A percentile compares a stretch with the other conserved stretches of the same genome.
These are phyloP conservation scores for Pouteria glomerata DNA, from an alignment of 148 eudicot species.

Conservation along the genomic window DNA sequence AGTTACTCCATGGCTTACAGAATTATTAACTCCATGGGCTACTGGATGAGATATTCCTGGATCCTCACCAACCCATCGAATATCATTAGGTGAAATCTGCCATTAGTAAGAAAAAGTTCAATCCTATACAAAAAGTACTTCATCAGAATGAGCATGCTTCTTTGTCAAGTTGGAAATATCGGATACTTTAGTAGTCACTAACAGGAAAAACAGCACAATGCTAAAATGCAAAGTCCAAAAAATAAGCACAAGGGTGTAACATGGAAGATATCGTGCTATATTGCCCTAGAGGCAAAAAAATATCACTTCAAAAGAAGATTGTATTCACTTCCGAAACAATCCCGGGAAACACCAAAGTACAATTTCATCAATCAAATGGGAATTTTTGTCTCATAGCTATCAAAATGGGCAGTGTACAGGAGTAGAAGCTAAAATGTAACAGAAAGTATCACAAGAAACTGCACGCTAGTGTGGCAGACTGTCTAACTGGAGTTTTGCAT, in stretches of 20 bases:
- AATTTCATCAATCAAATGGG: neutral
- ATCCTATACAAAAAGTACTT: no score
- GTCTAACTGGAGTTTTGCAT: neutral
- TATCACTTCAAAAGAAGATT: no score
- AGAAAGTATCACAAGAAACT: neutral
- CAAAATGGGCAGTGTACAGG: neutral
- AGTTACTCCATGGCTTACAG: slow-evolving; percentile 20
- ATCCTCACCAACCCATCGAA: slow-evolving; percentile 81
- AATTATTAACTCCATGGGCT: slow-evolving; percentile 26
- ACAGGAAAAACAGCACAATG: neutral
- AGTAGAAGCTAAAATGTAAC: no score
- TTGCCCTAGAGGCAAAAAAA: no score
- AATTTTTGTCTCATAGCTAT: neutral
- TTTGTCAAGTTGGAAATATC: neutral
- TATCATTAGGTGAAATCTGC: slow-evolving; percentile 75
- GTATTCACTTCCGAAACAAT: neutral
- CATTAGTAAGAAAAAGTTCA: neutral
- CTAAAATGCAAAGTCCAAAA: neutral
- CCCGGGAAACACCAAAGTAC: neutral
- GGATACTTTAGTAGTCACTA: no score
- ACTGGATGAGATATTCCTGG: slow-evolving; percentile 56
- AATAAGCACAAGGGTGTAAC: neutral
- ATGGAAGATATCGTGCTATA: neutral
- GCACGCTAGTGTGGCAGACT: neutral
- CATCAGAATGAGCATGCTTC: neutral